Base-by-base conservation (phyloP, 1,284 basidiomycete genomes). In the Lentinula novae-zelandiae region DNA sequence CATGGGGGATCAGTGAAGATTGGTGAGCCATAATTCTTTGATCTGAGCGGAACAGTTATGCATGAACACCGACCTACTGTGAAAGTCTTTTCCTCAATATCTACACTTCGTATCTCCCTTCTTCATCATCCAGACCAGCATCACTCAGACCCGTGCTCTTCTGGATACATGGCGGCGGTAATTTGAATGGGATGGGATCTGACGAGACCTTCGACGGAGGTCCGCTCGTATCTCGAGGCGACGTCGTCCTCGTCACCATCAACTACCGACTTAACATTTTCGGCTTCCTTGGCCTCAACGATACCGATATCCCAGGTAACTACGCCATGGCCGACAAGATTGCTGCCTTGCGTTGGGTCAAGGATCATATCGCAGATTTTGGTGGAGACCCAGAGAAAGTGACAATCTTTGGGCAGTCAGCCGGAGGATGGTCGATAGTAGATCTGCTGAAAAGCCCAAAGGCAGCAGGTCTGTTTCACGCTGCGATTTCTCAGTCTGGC, bases 221-320 rank as follows among this genome's bases (percentile, higher is more conserved):
- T 5, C 72, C 70, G 34, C 67, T 82, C 34, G 74, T 75, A 6
- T 76, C 75, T 5, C 73, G 78, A 8, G 75, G 75, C 0, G 78
- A 82, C 62, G 72, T 80, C 17, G 78, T 82, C 1, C 67, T 82
- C 6, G 77, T 82, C 55, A 76, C 74, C 7, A 75, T 79, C 69
- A 79, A 82, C 70, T 81, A 82, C 67, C 77, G 75, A 15, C 69
- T 76, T 38, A 73, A 72, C 27, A 78, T 75, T 9, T 72, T 78
- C 40, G 78, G 78, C 20, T 79, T 77, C 67, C 73, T 78, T 48
- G 73, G 73, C 5, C 67, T 77, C 39, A 65, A 68, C 44, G 74
- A 76, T 55, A 72, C 72, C 4, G 65, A 68, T 61, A 73, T 74
- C 46, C 76, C 75, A 57, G 77, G 77, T 12, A 79, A 79, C 66